Evolutionary conservation across 192 early-diverging fungal species (phyloP).

Genomic region (Backusella sp.): DNA sequence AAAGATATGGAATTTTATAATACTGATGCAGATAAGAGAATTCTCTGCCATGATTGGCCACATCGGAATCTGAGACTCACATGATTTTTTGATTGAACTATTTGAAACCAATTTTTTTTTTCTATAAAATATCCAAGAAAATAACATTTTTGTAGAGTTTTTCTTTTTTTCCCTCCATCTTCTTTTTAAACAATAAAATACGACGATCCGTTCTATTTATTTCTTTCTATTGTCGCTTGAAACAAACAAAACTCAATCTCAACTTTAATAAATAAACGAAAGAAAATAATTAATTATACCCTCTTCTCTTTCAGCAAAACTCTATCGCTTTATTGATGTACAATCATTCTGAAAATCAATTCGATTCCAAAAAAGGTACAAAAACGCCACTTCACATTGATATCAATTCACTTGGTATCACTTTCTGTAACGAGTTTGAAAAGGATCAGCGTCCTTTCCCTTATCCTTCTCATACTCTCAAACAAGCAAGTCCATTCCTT

Average conservation of each 20-base stretch:
- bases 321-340: constrained; percentile 13
- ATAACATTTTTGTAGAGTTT: not conserved
- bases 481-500: not conserved
- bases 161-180: constrained; percentile 10
- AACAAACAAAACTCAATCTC: not conserved
- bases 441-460: not conserved
- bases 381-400: constrained; percentile 25
- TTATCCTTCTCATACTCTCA: not conserved
- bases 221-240: constrained; percentile 16
- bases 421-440: constrained; percentile 1
- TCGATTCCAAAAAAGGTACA: constrained; percentile 7
- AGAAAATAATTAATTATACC: not conserved
- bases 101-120: not conserved
- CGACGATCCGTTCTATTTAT: constrained; percentile 5
- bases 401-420: constrained; percentile 29
- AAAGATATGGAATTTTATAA: constrained; percentile 9
- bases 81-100: not conserved
- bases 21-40: constrained; percentile 26
- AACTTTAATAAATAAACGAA: not conserved
- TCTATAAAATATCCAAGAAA: not conserved
- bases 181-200: not conserved
- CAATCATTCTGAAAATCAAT: not conserved
- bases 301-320: not conserved
- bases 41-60: not conserved
- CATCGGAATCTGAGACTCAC: constrained; percentile 11